These are phyloP conservation scores for Taiwanofungus camphoratus DNA, from an alignment of 1,284 basidiomycete genomes.

Conservation along the genomic window DNA sequence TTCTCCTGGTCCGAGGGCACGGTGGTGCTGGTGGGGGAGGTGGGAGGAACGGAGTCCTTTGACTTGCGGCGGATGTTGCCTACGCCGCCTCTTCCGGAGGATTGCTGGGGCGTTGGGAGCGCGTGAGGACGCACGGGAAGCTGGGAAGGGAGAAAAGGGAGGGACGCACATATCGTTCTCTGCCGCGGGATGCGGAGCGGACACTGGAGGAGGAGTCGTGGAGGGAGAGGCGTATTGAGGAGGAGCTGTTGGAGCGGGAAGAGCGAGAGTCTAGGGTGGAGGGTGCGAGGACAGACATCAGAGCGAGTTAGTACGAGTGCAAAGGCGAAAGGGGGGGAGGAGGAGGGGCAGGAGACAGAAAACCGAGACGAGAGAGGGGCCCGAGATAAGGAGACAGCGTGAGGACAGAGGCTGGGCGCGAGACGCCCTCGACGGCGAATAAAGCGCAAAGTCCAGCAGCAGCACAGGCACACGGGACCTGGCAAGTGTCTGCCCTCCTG, in stretches of 20 bases:
- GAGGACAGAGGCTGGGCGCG: too few species aligned
- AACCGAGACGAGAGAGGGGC: too few species aligned
- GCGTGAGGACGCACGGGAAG: background rate
- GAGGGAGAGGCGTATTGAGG: background rate
- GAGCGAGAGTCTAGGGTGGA: too few species aligned
- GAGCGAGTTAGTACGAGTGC: too few species aligned
- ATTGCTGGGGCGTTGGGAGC: conserved; percentile 32
- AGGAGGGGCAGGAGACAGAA: too few species aligned
- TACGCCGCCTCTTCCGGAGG: conserved; percentile 60
- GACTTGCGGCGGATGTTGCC: conserved; percentile 57
- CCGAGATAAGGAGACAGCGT: too few species aligned
- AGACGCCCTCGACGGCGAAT: too few species aligned
- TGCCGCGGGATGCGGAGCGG: conserved; percentile 27
- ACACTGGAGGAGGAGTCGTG: background rate
- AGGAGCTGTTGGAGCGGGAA: background rate
- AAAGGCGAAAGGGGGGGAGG: too few species aligned
- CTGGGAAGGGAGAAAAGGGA: background rate
- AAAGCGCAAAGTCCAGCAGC: background rate
- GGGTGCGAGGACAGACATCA: too few species aligned
- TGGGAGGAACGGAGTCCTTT: conserved; percentile 31
- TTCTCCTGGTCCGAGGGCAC: conserved; percentile 2
- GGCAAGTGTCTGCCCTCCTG: conserved; percentile 5
- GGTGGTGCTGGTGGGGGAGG: conserved; percentile 37
- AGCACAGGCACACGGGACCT: background rate
- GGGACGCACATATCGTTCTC: conserved; percentile 26